Conservation (phyloP, 2,329 filamentous ascomycete species). For the Aureobasidium sp. region DNA sequence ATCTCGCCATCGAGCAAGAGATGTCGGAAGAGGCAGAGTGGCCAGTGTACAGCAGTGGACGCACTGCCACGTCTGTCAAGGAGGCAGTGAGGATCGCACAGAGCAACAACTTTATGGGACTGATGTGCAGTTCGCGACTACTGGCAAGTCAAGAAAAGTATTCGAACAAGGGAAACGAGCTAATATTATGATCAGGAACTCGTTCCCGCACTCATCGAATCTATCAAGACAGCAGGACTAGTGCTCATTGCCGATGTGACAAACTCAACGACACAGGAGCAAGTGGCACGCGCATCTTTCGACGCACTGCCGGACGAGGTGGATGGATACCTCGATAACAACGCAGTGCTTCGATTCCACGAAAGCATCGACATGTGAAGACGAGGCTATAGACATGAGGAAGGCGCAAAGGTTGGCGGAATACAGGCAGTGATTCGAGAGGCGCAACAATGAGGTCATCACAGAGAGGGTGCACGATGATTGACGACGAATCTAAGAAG, state of each 20-base stretch:
- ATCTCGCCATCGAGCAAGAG: conserved; percentile 46
- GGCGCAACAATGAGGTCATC: not conserved
- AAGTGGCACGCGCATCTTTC: conserved; percentile 43
- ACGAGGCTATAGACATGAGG: not conserved
- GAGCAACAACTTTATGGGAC: conserved; percentile 95
- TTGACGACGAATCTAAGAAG: not conserved
- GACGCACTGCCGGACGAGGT: conserved; percentile 67
- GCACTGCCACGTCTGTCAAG: conserved; percentile 79
- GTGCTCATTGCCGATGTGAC: conserved; percentile 83
- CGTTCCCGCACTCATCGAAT: conserved; percentile 83
- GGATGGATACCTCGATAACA: conserved; percentile 76
- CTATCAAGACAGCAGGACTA: conserved; percentile 88
- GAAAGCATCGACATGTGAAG: conserved; percentile 61
- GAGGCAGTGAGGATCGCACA: conserved; percentile 89
- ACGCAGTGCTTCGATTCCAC: conserved; percentile 86
- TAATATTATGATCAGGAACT: conserved; percentile 60
- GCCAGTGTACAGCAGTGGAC: conserved; percentile 50
- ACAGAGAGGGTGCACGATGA: not conserved
- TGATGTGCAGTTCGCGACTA: conserved; percentile 82
- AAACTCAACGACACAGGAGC: conserved; percentile 30
- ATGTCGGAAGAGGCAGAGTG: conserved; percentile 1
- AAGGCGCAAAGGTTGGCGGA: not conserved
- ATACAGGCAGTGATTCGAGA: not conserved
- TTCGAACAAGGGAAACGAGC: not conserved
- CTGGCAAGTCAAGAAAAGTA: conserved; percentile 54